A percentile compares a stretch with the other conserved stretches of the same genome.
Conservation (phyloP, 371 early-diverging fungal genomes). For the Phascolomyces articulosus region DNA sequence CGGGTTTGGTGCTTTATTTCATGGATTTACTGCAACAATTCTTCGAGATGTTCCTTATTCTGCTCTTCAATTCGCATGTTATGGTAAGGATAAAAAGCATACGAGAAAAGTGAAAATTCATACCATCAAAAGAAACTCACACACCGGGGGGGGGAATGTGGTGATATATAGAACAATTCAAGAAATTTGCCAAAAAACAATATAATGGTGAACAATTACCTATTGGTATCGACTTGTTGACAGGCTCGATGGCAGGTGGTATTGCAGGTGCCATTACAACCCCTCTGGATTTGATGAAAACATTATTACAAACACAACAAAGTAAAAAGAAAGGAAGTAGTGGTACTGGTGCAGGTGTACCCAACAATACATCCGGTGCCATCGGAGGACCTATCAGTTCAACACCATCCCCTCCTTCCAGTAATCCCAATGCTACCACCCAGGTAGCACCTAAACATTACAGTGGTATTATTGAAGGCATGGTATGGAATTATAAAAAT, state of each 20-base stretch:
- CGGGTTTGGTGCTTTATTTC: constrained; percentile 65
- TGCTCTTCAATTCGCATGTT: constrained; percentile 74
- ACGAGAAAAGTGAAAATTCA: background rate
- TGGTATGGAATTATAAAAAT: constrained; percentile 64
- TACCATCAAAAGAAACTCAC: background rate
- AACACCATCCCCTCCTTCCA: constrained; percentile 6
- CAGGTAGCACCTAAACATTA: constrained; percentile 52
- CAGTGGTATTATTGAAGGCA: constrained; percentile 66
- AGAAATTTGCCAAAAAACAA: constrained; percentile 41
- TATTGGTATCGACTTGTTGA: constrained; percentile 54
- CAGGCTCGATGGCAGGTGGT: constrained; percentile 71
- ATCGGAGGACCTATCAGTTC: constrained; percentile 13
- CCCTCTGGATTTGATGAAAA: constrained; percentile 73
- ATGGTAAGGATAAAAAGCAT: constrained; percentile 43
- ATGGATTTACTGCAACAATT: constrained; percentile 70
- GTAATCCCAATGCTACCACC: constrained; percentile 20
- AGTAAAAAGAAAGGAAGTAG: constrained; percentile 25
- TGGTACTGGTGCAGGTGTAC: too few relatives aligned
- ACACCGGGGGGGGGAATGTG: background rate
- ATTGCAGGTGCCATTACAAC: constrained; percentile 73
- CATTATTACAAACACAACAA: constrained; percentile 68
- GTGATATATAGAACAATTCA: constrained; percentile 53
- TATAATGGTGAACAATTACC: constrained; percentile 43
- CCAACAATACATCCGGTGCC: background rate
- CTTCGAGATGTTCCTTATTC: constrained; percentile 76